Base-by-base conservation (phyloP, 371 early-diverging fungal genomes). In the Rhizopus delemar region DNA sequence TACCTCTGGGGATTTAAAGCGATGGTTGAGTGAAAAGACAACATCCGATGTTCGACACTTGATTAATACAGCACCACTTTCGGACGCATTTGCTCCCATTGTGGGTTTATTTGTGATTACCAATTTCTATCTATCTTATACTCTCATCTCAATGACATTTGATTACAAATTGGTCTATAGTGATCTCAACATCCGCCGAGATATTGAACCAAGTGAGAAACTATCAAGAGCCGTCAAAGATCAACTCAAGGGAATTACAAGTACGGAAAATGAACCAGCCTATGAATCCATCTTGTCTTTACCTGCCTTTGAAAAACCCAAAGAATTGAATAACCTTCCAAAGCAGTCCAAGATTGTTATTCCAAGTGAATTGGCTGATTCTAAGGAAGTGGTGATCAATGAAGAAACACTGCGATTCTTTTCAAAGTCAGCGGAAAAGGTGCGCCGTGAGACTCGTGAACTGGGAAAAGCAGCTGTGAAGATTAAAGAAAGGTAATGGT, bases 111-210 rank as follows among this genome's bases (percentile, higher is more conserved):
- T 56, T 15, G 38, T 75, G 22, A 41, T 75, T 32, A 66, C 57
- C 2, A 78, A 80, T 36, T 54, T 70, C 8, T 80, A 75, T 41
- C 62, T 80, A 15, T 74, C 80, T 13, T 73, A 75, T 41, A 73
- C 70, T 1, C 16, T 75, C 4, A n/a, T 80, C 28, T 56, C 66
- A 2, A 5, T 75, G 8, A 66, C 71, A 3, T 12, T 46, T 11
- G 69, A 73, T 2, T 75, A 63, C 49, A 53, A 55, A 8, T 35
- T 73, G 2, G 51, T 71, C 5, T 48, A 66, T 28, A 39, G 65
- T 31, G 74, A 74, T 8, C 59, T 75, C 15, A 58, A 59, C 13
- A 33, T 72, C 28, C 71, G 69, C 46, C 49, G 43, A 35, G 59
- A 53, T 15, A n/a, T 46, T 3, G 12, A 56, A 15, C 16, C 34